Evolutionary conservation across 2,329 filamentous ascomycete genomes (phyloP), one percentile per base, ranked within the genome.

Genomic region (Corynespora cassiicola): DNA sequence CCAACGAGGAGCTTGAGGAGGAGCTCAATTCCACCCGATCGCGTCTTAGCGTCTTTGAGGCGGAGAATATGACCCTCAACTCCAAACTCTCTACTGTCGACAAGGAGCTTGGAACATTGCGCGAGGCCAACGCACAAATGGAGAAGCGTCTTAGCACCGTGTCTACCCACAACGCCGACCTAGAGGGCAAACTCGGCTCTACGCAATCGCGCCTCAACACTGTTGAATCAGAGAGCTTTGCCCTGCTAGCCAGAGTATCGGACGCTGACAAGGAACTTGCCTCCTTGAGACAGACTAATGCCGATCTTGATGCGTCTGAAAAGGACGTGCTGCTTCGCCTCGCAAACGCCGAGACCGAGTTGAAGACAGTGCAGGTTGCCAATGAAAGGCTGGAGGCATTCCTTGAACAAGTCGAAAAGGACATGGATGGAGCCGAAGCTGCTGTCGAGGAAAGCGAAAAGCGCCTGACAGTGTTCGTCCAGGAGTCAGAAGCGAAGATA

Each of bases 361-460:
- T 69, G 11, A 27, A 46, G 6, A 52, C 39, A 10, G 56, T 66
- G 1, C 52, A 50, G 20, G 40, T 55, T 5, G 59, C 61, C 6
- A 69, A 69, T 33, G 32, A 56, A 24, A 50, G 49, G 1, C 48
- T 69, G 2, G 65, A 67, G 29, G 43, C 46, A 1, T 64, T 68
- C 39, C 48, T 69, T 7, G 56, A 55, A 28, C 55, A 58, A 19
- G 50, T 63, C 1, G 51, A 66, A 27, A 41, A 55, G 15, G 63
- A 64, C 21, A 64, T 66, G 56, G 42, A 48, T 1, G 47, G 36
- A 3, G 60, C 63, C 7, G 59, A 65, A 33, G 54, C 49, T 29
- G 59, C 60, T 1, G 51, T 63, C 7, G 56, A 59, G 17, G 59
- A 62, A 16, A 67, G 59, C 16, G 50, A 61, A 32, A 58, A 46